Evolutionary conservation across 2,329 filamentous ascomycete genomes (phyloP).

Genomic region (Verticillium longisporum): DNA sequence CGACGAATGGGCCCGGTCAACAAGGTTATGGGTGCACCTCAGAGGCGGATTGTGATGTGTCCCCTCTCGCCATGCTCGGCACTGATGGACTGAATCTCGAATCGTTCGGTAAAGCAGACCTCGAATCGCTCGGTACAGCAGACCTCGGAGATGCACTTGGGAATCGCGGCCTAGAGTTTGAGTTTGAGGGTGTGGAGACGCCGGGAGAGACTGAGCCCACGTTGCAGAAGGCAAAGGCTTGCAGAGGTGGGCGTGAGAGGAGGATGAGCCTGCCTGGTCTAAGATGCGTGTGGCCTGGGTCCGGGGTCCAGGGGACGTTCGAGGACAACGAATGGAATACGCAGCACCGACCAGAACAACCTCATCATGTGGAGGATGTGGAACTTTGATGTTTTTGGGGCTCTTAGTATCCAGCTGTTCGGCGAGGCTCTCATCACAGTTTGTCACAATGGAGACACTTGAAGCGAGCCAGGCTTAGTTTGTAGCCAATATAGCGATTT

Average conservation of each 20-base stretch:
- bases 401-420: too few species aligned
- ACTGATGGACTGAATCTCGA: too few species aligned
- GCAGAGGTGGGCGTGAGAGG: slow-evolving; percentile 11
- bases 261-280: slow-evolving; percentile 25
- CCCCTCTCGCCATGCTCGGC: not conserved
- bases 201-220: slow-evolving; percentile 3
- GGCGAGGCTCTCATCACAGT: too few species aligned
- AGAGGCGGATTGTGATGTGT: not conserved
- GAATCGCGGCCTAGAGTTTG: slow-evolving; percentile 6
- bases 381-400: too few species aligned
- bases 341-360: not conserved
- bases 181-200: slow-evolving; percentile 1
- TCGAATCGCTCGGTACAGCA: too few species aligned
- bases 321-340: not conserved
- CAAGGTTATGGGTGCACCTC: not conserved
- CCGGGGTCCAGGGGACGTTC: not conserved
- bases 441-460: too few species aligned
- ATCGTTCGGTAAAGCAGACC: too few species aligned
- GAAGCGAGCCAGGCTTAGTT: too few species aligned
- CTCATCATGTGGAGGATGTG: not conserved
- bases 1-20: not conserved
- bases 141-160: not conserved
- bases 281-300: slow-evolving; percentile 18
- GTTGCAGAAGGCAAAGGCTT: not conserved
- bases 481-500: not conserved